Evolutionary conservation across 352 stramenopile genomes (phyloP), one percentile per base, ranked within the genome.

Genomic region (Globisporangium yorkense): DNA sequence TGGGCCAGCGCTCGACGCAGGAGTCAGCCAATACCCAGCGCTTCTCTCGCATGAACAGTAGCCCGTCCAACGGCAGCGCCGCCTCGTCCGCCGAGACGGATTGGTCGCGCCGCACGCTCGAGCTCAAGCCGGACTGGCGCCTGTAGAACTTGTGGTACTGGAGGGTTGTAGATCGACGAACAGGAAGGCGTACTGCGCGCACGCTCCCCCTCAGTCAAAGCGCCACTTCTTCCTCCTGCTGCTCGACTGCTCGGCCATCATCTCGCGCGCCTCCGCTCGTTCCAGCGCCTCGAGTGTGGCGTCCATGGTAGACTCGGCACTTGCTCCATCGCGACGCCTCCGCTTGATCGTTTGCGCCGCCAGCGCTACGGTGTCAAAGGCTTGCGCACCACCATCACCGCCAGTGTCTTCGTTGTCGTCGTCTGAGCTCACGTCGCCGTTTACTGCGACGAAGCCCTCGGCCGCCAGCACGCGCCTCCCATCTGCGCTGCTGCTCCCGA

Each of bases 391-490:
- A 57, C 49, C n/a, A 4, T 35, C 29, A 13, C 66, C 55, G 7
- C 57, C 46, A 8, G 46, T 51, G 21, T 24, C 45, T 0, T 56
- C 49, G 2, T 67, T 68, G 52, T 75, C 67, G 2, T 80, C 65
- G 18, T 65, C 68, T 9, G 70, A 79, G 31, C 68, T 68, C 15
- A 44, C 59, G 9, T 72, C 66, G 20, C 71, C 77, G 33, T 88
- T 88, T 4, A 86, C 77, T 15, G 70, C 77, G 2, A 86, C 68
- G 55, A 88, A 88, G 0, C 77, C 75, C 6, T 71, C 63, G 3
- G 75, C 67, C 44, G 73, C 75, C 15, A 88, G 59, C 27, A 62
- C 41, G 3, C 65, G 61, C 20, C 13, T 7, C 3, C 31, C 10
- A 12, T 16, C 15, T 2, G 24, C 24, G 8, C 9, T 58, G 37